Base-by-base conservation (phyloP, 805 yeast genomes). In the Diddensiella caesifluorescens region DNA sequence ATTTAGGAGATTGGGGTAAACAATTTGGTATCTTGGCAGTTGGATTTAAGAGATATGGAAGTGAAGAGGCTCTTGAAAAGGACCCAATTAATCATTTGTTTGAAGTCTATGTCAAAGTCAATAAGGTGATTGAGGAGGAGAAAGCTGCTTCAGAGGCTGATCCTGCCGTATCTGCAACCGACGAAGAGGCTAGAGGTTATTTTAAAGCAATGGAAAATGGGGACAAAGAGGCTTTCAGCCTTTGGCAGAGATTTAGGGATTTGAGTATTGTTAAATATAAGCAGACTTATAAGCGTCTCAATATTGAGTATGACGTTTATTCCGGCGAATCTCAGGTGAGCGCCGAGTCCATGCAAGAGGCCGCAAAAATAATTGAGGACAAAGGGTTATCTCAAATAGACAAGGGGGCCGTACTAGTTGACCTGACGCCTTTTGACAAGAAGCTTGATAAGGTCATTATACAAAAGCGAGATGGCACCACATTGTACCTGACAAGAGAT, bases 1-100 rank as follows among this genome's bases (percentile, higher is more conserved):
- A 92, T 66, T 73, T 92, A 52, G 99, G 99, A 58, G 99, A 92
- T 68, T 92, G 98, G 98, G 99, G 99, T 44, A 92, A 92, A 68
- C 99, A 92, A 70, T 92, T 90, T 59, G 99, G 98, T 65, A 53
- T 92, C 35, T 73, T 92, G 54, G 98, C 97, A 20, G 83, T 92
- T 48, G 99, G 97, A 35, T 92, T 82, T 64, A 76, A 78, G 43
- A 79, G 75, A 58, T 92, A 83, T 60, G 99, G 99, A 38, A 65
- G 73, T 48, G 95, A 83, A 61, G 84, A 80, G 57, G 68, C 68
- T 40, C 73, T 92, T 50, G 70, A 70, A 42, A 56, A 59, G 35
- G 92, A 92, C 62, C 97, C 99, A 44, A 89, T 92, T 61, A 80
- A 87, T 66, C 98, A 92, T 64, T 74, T 92, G 61, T 92, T 89